Percentiles rank a stretch among this genome's conserved stretches.
These are phyloP conservation scores for Cicer cuneatum DNA, from an alignment of 306 rosid species.

Conservation along the genomic window DNA sequence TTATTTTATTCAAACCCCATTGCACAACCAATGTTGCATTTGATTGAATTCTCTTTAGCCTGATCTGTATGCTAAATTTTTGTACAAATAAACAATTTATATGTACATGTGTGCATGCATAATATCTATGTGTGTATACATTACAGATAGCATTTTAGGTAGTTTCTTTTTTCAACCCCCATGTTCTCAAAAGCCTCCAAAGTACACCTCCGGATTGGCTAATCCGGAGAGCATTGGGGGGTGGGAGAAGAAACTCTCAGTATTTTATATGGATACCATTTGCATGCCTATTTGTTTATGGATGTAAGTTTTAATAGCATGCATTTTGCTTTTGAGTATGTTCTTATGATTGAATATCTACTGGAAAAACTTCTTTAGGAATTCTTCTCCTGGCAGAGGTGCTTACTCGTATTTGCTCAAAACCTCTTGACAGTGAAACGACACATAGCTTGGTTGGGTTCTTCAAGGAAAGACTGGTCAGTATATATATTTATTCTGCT, in stretches of 20 bases:
- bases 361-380: constrained; percentile 56
- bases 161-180: no score
- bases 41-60: not conserved
- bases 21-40: not conserved
- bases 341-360: constrained; percentile 35
- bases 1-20: not conserved
- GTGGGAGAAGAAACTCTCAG: no score
- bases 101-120: not conserved
- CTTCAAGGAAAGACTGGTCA: constrained; percentile 90
- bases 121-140: not conserved
- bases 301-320: not conserved
- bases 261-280: not conserved
- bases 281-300: constrained; percentile 5
- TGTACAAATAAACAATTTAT: not conserved
- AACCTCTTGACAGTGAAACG: constrained; percentile 66
- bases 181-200: no score
- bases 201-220: no score
- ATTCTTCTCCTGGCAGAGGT: constrained; percentile 89
- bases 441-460: constrained; percentile 77
- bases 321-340: constrained; percentile 30
- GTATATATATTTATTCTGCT: constrained; percentile 50
- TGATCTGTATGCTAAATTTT: constrained; percentile 9
- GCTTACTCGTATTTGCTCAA: constrained; percentile 61
- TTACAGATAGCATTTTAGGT: not conserved
- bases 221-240: no score